Evolutionary conservation across 2,329 filamentous ascomycete species (phyloP), one percentile per base, ranked within the genome.

Genomic region (Chaetomiaceae sp.): DNA sequence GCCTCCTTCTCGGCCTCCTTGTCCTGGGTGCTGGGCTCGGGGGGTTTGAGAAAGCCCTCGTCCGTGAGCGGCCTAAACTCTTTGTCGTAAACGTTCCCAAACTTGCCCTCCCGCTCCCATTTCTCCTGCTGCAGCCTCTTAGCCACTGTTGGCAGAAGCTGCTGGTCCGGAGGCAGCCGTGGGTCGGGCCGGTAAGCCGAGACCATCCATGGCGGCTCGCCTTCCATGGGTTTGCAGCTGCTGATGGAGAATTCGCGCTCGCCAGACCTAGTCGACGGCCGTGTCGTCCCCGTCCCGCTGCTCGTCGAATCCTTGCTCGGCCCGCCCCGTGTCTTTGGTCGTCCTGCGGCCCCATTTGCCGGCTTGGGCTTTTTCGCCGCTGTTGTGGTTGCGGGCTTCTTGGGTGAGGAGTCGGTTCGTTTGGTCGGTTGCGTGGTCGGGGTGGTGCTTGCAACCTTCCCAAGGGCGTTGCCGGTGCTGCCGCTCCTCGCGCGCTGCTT

Each of bases 161-260:
- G 94, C 69, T 99, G 89, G 58, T 99, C 94, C 0, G 91, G 94
- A 6, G 94, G 94, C 31, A 99, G 76, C 56, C 91, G 86, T 27
- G 94, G 94, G 67, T 99, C 94, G 0, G 94, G 94, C 66, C 95
- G 95, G 71, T 96, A 99, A 71, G 95, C 90, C 20, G 88, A 89
- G 42, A 94, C 82, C 71, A 97, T 82, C 94, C 94, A 99, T 47
- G 94, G 94, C 9, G 94, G 91, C 50, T 97, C 92, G 19, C 94
- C 94, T 74, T 97, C 94, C 0, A 91, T 91, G 38, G 85, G 82
- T 66, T 89, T 82, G 69, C 78, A 67, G 64, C 69, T 63, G 67
- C 71, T 64, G 38, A 31, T 54, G 6, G 72, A 69, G 27, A 78
- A 61, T 54, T 81, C 81, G 22, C 83, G 63, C 52, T 81, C 81